Evolutionary conservation across 169 alveolate species (phyloP).

Genomic region (Theileria orientalis): DNA sequence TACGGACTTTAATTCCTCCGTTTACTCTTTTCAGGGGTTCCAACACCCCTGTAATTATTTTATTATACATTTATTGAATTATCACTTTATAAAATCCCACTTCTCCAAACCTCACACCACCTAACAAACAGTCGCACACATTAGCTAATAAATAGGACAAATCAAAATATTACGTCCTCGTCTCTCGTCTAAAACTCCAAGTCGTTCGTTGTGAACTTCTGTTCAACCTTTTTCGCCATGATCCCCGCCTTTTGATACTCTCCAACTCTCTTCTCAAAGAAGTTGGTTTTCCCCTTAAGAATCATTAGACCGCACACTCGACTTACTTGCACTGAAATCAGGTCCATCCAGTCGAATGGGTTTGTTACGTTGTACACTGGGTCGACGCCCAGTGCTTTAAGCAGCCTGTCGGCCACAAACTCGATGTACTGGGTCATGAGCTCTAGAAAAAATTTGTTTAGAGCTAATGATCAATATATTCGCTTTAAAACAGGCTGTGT

Average conservation of each 20-base stretch:
- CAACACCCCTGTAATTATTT: neutral
- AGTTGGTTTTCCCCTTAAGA: conserved; percentile 94
- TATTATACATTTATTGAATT: neutral
- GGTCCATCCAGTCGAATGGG: conserved; percentile 99
- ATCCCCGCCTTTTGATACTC: conserved; percentile 98
- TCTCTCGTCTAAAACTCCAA: conserved; percentile 60
- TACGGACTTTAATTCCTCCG: neutral
- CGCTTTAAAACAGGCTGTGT: too few species aligned
- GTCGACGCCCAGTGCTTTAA: conserved; percentile 89
- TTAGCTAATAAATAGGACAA: neutral
- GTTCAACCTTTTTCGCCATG: conserved; percentile 81
- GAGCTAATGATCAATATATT: neutral
- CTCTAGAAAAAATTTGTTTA: conserved; percentile 5
- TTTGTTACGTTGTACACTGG: conserved; percentile 89
- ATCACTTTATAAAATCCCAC: neutral
- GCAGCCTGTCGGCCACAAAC: conserved; percentile 97
- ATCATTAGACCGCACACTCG: neutral
- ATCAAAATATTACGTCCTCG: too few species aligned
- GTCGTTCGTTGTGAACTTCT: conserved; percentile 66
- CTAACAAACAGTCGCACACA: too few species aligned
- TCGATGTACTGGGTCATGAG: conserved; percentile 95
- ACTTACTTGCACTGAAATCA: conserved; percentile 90
- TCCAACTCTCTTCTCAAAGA: conserved; percentile 98
- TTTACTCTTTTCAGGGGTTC: neutral
- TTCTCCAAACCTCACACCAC: too few species aligned